Percentiles rank a stretch among this genome's conserved stretches.
These are phyloP conservation scores for Heracleum sosnowskyi DNA, from an alignment of 129 eudicot genomes.

Conservation along the genomic window DNA sequence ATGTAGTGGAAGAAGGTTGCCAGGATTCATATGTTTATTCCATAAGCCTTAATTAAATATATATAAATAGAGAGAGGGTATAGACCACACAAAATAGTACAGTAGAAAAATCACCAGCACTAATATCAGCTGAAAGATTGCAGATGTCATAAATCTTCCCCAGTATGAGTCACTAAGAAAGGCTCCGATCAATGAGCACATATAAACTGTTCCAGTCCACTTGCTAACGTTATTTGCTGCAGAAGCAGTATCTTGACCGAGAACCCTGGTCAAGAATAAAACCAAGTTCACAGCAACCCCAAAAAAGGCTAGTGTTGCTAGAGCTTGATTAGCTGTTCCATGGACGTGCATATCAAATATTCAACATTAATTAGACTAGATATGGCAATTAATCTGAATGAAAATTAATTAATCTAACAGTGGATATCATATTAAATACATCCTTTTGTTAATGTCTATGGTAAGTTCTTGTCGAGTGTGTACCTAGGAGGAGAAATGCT, in stretches of 20 bases:
- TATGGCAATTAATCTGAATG: neutral
- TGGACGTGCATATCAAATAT: slow-evolving; percentile 5
- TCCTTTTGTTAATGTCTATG: neutral
- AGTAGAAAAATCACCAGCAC: slow-evolving; percentile 41
- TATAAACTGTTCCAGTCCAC: slow-evolving; percentile 92
- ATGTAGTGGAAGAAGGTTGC: neutral
- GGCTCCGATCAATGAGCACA: slow-evolving; percentile 78
- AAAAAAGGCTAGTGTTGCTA: slow-evolving; percentile 84
- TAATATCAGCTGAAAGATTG: slow-evolving; percentile 61
- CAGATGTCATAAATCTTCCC: slow-evolving; percentile 83
- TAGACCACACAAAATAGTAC: neutral
- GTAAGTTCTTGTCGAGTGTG: neutral
- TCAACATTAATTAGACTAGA: neutral
- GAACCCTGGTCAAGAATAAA: slow-evolving; percentile 75
- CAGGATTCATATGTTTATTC: neutral
- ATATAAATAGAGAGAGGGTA: neutral
- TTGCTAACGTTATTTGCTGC: slow-evolving; percentile 87
- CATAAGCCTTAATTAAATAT: neutral
- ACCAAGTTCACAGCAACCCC: slow-evolving; percentile 94
- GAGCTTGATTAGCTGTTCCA: slow-evolving; percentile 68
- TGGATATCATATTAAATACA: neutral
- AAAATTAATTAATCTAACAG: neutral
- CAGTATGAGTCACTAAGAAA: slow-evolving; percentile 87
- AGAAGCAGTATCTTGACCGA: slow-evolving; percentile 66
- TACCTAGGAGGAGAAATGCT: slow-evolving; percentile 66